Evolutionary conservation across 2,329 filamentous ascomycete species (phyloP), one percentile per base, ranked within the genome.

Genomic region (Ascochyta koolunga): DNA sequence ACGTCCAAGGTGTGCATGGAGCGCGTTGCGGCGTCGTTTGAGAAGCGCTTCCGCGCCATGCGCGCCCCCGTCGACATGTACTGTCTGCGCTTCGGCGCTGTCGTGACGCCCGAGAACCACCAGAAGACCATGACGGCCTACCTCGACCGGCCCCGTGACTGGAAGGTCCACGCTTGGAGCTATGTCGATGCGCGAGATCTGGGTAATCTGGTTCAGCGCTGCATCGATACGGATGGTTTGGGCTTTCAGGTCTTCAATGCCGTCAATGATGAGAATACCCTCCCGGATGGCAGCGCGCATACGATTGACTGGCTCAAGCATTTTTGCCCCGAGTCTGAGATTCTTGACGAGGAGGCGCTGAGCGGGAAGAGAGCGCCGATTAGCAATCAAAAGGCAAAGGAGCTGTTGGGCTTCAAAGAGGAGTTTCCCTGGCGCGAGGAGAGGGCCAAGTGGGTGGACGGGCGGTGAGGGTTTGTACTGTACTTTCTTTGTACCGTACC

Each of bases 191-290:
- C 82, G 1, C 68, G 83, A 2, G 84, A 87, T 62, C 64, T 87
- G 19, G 85, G 84, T 0, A 81, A 82, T 61, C 85, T 87, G 58
- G 84, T 82, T 58, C 73, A 86, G 51, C 63, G 80, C 18, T 78
- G 76, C 13, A 74, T 86, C n/a, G n/a, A 77, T 57, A 82, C 79
- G 55, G 76, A 77, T 64, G 83, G 82, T 0, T 59, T 87, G 21
- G 84, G 84, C 0, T 87, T 83, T 57, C 82, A 87, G 64, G 73
- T 86, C 0, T 87, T 87, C 68, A 87, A 87, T 66, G 84, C 83
- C 3, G 84, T 83, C 0, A 87, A 87, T 64, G 80, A 85, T 65
- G 82, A 79, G 15, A 86, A 84, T 54, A 86, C 83, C 2, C 41
- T 61, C 18, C 52, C 58, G 69, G 41, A 70, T 70, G 32, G 77